Conservation (phyloP, 495 filamentous ascomycete species). For the Annulohypoxylon moriforme region DNA sequence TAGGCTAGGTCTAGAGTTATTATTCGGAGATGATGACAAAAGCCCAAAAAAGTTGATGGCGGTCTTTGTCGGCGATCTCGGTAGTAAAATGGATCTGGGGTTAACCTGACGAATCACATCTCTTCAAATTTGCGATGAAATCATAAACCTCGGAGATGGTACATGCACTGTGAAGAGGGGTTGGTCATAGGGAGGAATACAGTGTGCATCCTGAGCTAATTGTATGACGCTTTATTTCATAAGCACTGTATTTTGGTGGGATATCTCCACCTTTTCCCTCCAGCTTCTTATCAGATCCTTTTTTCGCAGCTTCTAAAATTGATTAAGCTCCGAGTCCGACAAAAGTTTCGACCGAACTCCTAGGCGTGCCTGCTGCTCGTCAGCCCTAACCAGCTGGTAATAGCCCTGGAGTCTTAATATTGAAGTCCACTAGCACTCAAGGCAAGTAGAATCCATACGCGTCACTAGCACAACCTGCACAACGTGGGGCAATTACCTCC, state of each 20-base stretch:
- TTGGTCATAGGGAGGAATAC: conserved; percentile 12
- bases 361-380: neutral
- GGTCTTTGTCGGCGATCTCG: conserved; percentile 52
- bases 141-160: conserved; percentile 44
- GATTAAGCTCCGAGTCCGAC: conserved; percentile 31
- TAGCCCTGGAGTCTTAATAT: neutral
- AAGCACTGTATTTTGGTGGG: conserved; percentile 5
- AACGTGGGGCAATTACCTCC: conserved; percentile 4
- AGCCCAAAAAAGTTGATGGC: conserved; percentile 34
- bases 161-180: conserved; percentile 35
- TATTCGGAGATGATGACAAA: conserved; percentile 34
- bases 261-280: neutral
- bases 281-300: conserved; percentile 44
- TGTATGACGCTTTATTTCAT: neutral
- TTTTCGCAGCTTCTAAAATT: conserved; percentile 5
- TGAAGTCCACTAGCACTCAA: neutral
- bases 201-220: conserved; percentile 7
- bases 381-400: conserved; percentile 6
- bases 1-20: conserved; percentile 13
- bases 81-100: conserved; percentile 42
- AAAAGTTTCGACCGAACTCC: conserved; percentile 29
- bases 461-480: neutral
- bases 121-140: conserved; percentile 41
- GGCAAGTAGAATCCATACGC: neutral
- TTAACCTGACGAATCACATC: conserved; percentile 47